Evolutionary conservation across 306 rosid species (phyloP).

Genomic region (Lathyrus aphaca): DNA sequence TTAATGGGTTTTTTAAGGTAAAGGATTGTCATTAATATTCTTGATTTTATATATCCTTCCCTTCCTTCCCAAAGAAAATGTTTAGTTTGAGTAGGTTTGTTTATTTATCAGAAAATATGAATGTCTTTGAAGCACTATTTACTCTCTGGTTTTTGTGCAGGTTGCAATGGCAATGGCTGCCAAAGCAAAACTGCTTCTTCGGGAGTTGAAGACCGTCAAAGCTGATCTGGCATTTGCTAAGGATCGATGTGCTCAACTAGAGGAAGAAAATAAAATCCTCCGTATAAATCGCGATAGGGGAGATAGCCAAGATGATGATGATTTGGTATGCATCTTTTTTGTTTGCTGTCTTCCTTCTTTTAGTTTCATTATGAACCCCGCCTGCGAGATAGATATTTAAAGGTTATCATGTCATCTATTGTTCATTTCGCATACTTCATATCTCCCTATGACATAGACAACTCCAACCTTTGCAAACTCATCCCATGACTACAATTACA

Average conservation of each 20-base stretch:
- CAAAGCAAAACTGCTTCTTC: constrained; percentile 94
- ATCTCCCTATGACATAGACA: neutral
- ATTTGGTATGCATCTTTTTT: constrained; percentile 62
- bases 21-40: neutral
- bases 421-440: constrained; percentile 31
- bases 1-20: neutral
- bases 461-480: neutral
- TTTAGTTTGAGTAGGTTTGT: neutral
- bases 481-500: neutral
- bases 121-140: constrained; percentile 44
- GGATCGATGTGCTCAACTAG: constrained; percentile 97
- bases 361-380: neutral
- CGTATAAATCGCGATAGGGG: constrained; percentile 93
- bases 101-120: constrained; percentile 1
- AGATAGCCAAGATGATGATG: constrained; percentile 87
- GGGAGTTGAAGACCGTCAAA: constrained; percentile 96
- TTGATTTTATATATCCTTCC: neutral
- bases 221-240: constrained; percentile 98
- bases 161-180: constrained; percentile 99
- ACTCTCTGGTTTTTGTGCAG: constrained; percentile 52
- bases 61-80: neutral
- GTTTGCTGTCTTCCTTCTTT: neutral
- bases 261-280: constrained; percentile 88
- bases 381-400: constrained; percentile 6
- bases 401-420: constrained; percentile 28